Evolutionary conservation across 495 filamentous ascomycete species (phyloP), one percentile per base, ranked within the genome.

Genomic region (Aspergillus diversus): DNA sequence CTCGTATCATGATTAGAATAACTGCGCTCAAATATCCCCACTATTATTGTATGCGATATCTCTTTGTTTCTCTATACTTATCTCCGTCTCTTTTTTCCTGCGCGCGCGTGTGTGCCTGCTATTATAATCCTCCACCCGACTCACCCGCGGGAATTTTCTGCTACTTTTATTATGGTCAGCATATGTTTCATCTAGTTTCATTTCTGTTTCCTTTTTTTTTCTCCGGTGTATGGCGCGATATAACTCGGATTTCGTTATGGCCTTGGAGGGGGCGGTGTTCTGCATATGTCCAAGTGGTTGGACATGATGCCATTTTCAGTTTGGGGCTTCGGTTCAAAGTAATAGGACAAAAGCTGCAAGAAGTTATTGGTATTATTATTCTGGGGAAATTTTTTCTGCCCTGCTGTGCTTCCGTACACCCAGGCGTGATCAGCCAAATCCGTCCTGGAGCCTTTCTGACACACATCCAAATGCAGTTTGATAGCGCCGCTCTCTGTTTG

Each of bases 161-260:
- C 48, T 32, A 43, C 50, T 64, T 39, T 42, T 60, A 33, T 39
- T 56, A 35, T 17, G 39, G 55, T 42, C 52, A 61, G 60, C 60
- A 54, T 62, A 21, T 55, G 11, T 35, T 55, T 15, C 7, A 11
- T 48, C 60, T 47, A 27, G 1, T 32, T 57, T 16, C 42, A 15
- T 32, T 63, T 55, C 21, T 46, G 3, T 8, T 31, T 43, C 12
- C 31, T 54, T 55, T 60, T 32, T 6, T 15, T 48, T 53, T 34
- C 31, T 56, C 17, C n/a, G 66, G 66, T 64, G 66, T 61, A 65
- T 56, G 68, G 68, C 66, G 66, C 55, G 55, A 59, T 65, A 51
- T 32, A 59, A 56, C 51, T 57, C 59, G 46, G 63, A 42, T 57
- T 63, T 34, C 16, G 16, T 63, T 60, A 50, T 63, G 66, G 60